Conservation (phyloP, 495 filamentous ascomycete genomes). For the Delitschia confertaspora region DNA sequence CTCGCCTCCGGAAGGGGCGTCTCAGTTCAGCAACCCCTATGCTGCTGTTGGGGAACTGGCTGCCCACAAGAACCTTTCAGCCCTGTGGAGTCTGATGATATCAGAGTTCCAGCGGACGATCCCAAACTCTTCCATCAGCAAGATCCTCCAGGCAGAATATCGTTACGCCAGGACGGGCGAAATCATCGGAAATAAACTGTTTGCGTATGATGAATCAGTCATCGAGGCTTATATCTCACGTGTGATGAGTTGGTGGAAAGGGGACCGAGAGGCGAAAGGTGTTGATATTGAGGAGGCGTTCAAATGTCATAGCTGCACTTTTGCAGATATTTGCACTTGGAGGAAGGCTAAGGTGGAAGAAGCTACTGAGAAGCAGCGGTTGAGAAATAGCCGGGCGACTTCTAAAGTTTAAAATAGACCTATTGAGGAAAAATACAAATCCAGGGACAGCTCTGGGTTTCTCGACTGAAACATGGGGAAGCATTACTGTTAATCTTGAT, state of each 20-base stretch:
- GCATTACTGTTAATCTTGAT: too few relatives aligned
- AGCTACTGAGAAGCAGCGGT: conserved; percentile 28
- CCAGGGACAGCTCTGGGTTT: too few relatives aligned
- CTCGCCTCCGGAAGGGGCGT: conserved; percentile 17
- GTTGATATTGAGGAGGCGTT: conserved; percentile 83
- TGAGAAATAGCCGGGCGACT: too few relatives aligned
- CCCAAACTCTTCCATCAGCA: conserved; percentile 7
- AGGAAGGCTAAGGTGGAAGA: conserved; percentile 46
- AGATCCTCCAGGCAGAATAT: conserved; percentile 56
- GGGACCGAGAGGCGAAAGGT: conserved; percentile 64
- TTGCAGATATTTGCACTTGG: conserved; percentile 54
- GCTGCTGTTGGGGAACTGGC: conserved; percentile 49
- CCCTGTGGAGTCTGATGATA: conserved; percentile 62
- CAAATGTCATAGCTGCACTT: conserved; percentile 69
- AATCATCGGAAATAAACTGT: conserved; percentile 58
- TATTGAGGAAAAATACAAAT: too few relatives aligned
- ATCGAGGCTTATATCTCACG: conserved; percentile 57
- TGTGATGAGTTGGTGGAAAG: conserved; percentile 81
- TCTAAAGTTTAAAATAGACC: too few relatives aligned
- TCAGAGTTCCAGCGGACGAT: conserved; percentile 27
- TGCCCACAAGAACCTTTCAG: conserved; percentile 48
- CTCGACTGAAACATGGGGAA: too few relatives aligned
- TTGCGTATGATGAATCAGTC: conserved; percentile 55
- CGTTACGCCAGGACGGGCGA: conserved; percentile 42
- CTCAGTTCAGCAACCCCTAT: conserved; percentile 24